Percentiles rank a stretch among this genome's conserved stretches.
These are phyloP conservation scores for Tolypocladium pustulatum DNA, from an alignment of 2,329 filamentous ascomycete genomes.

Conservation along the genomic window DNA sequence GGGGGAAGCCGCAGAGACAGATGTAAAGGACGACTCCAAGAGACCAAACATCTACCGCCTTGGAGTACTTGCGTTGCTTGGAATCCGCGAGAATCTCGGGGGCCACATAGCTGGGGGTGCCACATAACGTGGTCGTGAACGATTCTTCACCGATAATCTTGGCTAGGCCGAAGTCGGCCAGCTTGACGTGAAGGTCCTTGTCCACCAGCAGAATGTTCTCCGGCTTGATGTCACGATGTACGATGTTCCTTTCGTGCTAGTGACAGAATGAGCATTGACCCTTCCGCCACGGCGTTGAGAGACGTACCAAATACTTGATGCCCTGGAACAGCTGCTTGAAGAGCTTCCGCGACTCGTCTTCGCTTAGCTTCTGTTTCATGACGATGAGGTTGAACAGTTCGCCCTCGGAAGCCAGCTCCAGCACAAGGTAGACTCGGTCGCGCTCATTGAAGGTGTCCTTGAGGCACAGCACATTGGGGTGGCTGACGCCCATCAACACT, in stretches of 20 bases:
- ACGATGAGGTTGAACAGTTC: conserved; percentile 96
- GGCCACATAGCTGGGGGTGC: conserved; percentile 94
- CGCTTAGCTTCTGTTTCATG: conserved; percentile 76
- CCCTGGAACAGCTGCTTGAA: conserved; percentile 89
- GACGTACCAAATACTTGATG: conserved; percentile 81
- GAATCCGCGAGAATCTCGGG: conserved; percentile 85
- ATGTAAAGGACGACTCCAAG: conserved; percentile 97
- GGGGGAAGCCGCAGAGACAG: conserved; percentile 90
- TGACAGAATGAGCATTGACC: neutral
- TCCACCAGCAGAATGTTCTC: conserved; percentile 90
- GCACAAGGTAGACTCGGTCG: conserved; percentile 80
- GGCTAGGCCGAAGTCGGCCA: conserved; percentile 92
- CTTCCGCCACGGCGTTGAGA: neutral
- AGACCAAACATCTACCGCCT: conserved; percentile 93
- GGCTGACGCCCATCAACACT: conserved; percentile 92
- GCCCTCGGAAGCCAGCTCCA: conserved; percentile 84
- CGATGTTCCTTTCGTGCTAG: conserved; percentile 92
- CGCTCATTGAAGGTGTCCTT: conserved; percentile 92
- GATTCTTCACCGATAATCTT: conserved; percentile 99
- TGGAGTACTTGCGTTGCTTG: conserved; percentile 78
- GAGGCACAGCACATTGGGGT: conserved; percentile 83
- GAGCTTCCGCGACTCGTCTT: conserved; percentile 74
- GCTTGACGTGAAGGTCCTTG: conserved; percentile 74
- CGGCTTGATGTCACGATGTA: conserved; percentile 95
- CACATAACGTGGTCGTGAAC: conserved; percentile 91